These are phyloP conservation scores for Thelonectria rubi DNA, from an alignment of 2,329 filamentous ascomycete species.

Conservation along the genomic window DNA sequence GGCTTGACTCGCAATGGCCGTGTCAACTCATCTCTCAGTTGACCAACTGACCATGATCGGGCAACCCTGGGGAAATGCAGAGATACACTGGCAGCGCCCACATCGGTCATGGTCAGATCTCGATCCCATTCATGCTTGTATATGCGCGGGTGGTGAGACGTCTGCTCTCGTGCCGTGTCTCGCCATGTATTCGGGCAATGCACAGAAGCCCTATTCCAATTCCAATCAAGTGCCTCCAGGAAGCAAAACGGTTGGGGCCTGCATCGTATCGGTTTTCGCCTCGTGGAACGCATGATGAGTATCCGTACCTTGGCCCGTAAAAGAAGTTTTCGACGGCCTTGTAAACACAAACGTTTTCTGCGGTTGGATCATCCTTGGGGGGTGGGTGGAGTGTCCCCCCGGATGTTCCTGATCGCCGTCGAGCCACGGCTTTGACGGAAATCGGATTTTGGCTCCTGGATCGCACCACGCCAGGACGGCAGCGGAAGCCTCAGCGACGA, in stretches of 20 bases:
- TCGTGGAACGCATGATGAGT: constrained; percentile 1
- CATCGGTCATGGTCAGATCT: constrained; percentile 35
- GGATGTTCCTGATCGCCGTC: constrained; percentile 42
- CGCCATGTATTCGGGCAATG: constrained; percentile 15
- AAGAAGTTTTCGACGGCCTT: background rate
- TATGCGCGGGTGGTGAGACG: constrained; percentile 28
- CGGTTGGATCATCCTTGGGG: constrained; percentile 20
- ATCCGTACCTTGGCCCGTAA: background rate
- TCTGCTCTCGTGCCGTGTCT: constrained; percentile 28
- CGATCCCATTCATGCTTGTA: constrained; percentile 39
- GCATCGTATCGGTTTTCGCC: background rate
- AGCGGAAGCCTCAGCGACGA: constrained; percentile 33
- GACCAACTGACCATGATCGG: constrained; percentile 1
- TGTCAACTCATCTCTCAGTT: background rate
- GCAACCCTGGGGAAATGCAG: constrained; percentile 8
- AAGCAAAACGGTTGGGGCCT: background rate
- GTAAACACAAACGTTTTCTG: constrained; percentile 31
- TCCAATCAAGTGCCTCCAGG: constrained; percentile 5
- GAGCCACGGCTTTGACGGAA: constrained; percentile 39
- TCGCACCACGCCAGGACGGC: constrained; percentile 37
- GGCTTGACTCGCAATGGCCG: background rate
- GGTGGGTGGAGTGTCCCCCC: constrained; percentile 32
- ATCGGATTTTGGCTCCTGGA: constrained; percentile 46
- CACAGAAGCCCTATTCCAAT: constrained; percentile 8
- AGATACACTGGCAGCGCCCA: constrained; percentile 9